Conservation (phyloP, 148 eudicot genomes). For the Spergularia marina region DNA sequence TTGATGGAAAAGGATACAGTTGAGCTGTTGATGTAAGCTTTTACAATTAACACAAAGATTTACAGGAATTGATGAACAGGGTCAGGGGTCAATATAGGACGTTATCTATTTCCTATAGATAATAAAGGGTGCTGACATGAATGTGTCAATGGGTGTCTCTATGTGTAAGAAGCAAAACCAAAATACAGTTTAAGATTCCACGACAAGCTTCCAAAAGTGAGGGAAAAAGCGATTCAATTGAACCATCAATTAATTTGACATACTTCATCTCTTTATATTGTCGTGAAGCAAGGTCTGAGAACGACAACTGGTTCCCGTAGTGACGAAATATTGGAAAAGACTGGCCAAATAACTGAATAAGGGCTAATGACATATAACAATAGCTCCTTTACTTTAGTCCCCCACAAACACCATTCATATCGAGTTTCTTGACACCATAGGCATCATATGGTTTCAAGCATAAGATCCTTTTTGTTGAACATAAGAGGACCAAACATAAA, state of each 20-base stretch:
- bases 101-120: neutral
- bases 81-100: neutral
- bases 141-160: neutral
- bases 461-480: no score
- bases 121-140: neutral
- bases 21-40: neutral
- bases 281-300: neutral
- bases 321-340: neutral
- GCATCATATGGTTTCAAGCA: no score
- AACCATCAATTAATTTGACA: neutral
- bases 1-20: neutral
- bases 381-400: no score
- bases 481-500: no score
- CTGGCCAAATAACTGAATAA: neutral
- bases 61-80: neutral
- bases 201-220: neutral
- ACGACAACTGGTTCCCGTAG: neutral
- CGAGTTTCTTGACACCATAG: neutral
- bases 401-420: neutral
- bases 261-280: neutral
- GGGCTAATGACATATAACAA: neutral
- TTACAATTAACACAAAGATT: neutral
- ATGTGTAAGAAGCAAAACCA: neutral
- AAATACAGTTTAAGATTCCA: neutral
- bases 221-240: neutral